phyloP scores from a whole-genome alignment of 371 early-diverging fungal species.

The Modicella reniformis region DNA sequence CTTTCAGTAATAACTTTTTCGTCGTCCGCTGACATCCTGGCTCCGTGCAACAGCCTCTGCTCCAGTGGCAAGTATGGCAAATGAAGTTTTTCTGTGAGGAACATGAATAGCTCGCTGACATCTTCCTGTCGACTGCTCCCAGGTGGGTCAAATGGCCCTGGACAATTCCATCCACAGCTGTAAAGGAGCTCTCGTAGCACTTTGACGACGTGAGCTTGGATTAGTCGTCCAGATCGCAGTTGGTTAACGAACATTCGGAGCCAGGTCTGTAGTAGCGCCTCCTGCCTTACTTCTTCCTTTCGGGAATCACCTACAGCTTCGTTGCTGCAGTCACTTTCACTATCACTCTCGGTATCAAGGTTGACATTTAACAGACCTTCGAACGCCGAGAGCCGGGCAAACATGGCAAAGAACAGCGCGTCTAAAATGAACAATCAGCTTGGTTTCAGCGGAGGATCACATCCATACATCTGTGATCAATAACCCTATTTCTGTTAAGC shows the following conservation, averaged over 20 bases:
- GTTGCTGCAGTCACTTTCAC: slow-evolving; percentile 37
- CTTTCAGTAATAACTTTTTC: slow-evolving; percentile 69
- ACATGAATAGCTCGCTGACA: slow-evolving; percentile 66
- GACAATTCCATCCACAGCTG: slow-evolving; percentile 61
- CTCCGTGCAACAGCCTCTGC: slow-evolving; percentile 66
- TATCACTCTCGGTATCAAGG: slow-evolving; percentile 42
- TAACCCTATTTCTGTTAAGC: slow-evolving; percentile 30
- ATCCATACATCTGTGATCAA: not conserved
- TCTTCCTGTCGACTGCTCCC: slow-evolving; percentile 66
- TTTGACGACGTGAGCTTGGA: slow-evolving; percentile 58
- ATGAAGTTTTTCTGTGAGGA: slow-evolving; percentile 63
- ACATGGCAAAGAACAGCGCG: slow-evolving; percentile 69
- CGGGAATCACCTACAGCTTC: slow-evolving; percentile 7
- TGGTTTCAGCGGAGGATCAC: too few relatives aligned
- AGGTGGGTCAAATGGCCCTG: slow-evolving; percentile 37
- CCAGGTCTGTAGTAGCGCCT: slow-evolving; percentile 54
- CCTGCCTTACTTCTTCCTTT: slow-evolving; percentile 22
- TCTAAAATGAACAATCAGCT: slow-evolving; percentile 47
- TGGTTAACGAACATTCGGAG: slow-evolving; percentile 68
- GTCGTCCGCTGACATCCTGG: slow-evolving; percentile 60
- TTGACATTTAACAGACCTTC: slow-evolving; percentile 58
- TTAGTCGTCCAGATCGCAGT: slow-evolving; percentile 59
- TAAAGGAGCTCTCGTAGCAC: slow-evolving; percentile 60
- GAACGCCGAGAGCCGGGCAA: slow-evolving; percentile 60
- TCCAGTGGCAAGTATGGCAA: slow-evolving; percentile 69